Conservation (phyloP, 495 filamentous ascomycete species). For the Aspergillus bertholletiae region DNA sequence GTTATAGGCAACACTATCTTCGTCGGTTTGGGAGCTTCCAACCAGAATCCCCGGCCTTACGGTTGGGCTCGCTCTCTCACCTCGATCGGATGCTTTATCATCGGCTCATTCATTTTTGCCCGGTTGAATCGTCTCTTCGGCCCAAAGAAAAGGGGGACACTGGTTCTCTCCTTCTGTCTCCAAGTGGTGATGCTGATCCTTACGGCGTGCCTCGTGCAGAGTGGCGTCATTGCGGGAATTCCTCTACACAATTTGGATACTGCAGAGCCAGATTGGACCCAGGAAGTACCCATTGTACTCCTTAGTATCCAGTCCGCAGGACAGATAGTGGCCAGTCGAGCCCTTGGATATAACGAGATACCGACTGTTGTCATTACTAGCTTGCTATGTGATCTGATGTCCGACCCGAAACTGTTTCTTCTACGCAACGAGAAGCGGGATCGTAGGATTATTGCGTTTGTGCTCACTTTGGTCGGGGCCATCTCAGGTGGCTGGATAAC, state of each 20-base stretch:
- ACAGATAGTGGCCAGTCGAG: conserved; percentile 61
- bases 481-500: conserved; percentile 63
- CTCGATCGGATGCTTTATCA: conserved; percentile 50
- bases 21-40: conserved; percentile 55
- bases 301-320: conserved; percentile 67
- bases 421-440: conserved; percentile 62
- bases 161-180: conserved; percentile 51
- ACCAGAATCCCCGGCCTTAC: conserved; percentile 46
- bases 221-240: conserved; percentile 34
- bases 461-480: conserved; percentile 55
- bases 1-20: conserved; percentile 56
- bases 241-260: conserved; percentile 7
- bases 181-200: conserved; percentile 53
- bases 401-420: conserved; percentile 53
- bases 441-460: conserved; percentile 51
- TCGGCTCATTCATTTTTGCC: conserved; percentile 47
- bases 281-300: conserved; percentile 51
- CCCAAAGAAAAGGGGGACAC: conserved; percentile 37
- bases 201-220: conserved; percentile 50
- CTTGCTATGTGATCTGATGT: conserved; percentile 61
- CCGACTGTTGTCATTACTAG: conserved; percentile 70
- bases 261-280: conserved; percentile 17
- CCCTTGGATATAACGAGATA: conserved; percentile 63
- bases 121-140: conserved; percentile 28
- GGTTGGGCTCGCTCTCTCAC: conserved; percentile 57